phyloP scores from a whole-genome alignment of 257 asterid species.

The Solanum pinnatisectum region DNA sequence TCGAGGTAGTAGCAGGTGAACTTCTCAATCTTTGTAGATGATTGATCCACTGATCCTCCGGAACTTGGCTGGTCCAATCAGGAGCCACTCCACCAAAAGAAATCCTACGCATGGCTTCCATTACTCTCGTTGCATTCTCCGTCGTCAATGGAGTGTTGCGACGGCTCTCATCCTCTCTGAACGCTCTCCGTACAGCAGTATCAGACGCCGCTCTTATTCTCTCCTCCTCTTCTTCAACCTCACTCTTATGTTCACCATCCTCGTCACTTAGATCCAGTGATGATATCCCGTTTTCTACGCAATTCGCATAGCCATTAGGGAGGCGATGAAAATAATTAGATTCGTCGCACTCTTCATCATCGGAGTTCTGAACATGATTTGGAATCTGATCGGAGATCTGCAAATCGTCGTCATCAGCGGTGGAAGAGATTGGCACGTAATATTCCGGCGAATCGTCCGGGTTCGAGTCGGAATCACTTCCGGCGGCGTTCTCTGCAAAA shows the following conservation, averaged over 20 bases:
- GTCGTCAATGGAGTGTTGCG: conserved; percentile 64
- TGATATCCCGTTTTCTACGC: conserved; percentile 35
- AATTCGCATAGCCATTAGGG: conserved; percentile 45
- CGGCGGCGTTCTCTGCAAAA: conserved; percentile 27
- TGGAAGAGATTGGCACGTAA: conserved; percentile 60
- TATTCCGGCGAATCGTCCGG: conserved; percentile 45
- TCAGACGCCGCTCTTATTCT: conserved; percentile 28
- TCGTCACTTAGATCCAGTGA: conserved; percentile 55
- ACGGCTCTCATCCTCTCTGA: conserved; percentile 70
- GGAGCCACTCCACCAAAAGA: conserved; percentile 62
- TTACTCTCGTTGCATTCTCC: conserved; percentile 60
- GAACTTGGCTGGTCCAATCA: conserved; percentile 57
- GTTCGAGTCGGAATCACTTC: conserved; percentile 57
- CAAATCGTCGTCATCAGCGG: conserved; percentile 21
- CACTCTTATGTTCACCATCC: background rate
- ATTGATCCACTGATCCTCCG: conserved; percentile 69
- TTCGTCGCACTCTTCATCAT: conserved; percentile 8
- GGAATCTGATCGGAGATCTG: conserved; percentile 10
- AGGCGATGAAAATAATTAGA: conserved; percentile 17
- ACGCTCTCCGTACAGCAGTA: conserved; percentile 49
- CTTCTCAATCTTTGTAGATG: conserved; percentile 33
- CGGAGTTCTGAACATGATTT: background rate
- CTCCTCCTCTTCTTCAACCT: conserved; percentile 11
- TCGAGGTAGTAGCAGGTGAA: conserved; percentile 18
- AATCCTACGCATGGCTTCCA: conserved; percentile 71